Percentiles rank a stretch among this genome's conserved stretches.
Conservation (phyloP, 345 rosid species). For the Streptanthus diversifolius region DNA sequence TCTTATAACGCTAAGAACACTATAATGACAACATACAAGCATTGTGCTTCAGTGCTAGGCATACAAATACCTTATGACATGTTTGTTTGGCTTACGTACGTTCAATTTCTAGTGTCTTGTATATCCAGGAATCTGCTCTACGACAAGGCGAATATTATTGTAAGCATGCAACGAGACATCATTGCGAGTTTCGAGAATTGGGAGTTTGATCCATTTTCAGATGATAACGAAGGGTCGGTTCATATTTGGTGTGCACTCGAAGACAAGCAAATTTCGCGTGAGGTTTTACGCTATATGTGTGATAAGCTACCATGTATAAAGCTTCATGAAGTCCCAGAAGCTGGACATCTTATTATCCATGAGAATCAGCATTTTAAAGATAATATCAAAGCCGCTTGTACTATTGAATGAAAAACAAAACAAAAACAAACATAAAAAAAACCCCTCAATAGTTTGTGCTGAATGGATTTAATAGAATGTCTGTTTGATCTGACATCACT, state of each 20-base stretch:
- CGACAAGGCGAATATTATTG: slow-evolving; percentile 73
- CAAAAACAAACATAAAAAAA: not conserved
- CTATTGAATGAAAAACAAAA: not conserved
- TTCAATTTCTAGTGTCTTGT: not conserved
- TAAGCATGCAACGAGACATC: slow-evolving; percentile 54
- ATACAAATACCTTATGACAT: not conserved
- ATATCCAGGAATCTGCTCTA: slow-evolving; percentile 42
- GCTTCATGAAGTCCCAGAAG: slow-evolving; percentile 60
- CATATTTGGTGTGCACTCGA: slow-evolving; percentile 72
- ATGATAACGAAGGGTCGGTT: slow-evolving; percentile 45
- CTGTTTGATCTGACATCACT: not conserved
- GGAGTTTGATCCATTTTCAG: slow-evolving; percentile 73
- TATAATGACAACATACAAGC: too few species aligned
- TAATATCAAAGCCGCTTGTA: slow-evolving; percentile 27
- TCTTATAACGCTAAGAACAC: not conserved
- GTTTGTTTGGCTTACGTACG: not conserved
- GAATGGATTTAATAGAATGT: not conserved
- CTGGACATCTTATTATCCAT: slow-evolving; percentile 57
- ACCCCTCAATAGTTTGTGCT: not conserved
- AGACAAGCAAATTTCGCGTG: slow-evolving; percentile 54
- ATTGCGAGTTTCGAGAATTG: slow-evolving; percentile 51
- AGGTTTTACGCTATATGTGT: slow-evolving; percentile 44
- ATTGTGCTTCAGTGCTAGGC: not conserved
- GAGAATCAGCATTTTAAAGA: slow-evolving; percentile 33
- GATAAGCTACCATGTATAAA: slow-evolving; percentile 69